A percentile compares a stretch with the other conserved stretches of the same genome.
phyloP scores from a whole-genome alignment of 1,139 yeast genomes.

The Casaregolazyma suthepensis region DNA sequence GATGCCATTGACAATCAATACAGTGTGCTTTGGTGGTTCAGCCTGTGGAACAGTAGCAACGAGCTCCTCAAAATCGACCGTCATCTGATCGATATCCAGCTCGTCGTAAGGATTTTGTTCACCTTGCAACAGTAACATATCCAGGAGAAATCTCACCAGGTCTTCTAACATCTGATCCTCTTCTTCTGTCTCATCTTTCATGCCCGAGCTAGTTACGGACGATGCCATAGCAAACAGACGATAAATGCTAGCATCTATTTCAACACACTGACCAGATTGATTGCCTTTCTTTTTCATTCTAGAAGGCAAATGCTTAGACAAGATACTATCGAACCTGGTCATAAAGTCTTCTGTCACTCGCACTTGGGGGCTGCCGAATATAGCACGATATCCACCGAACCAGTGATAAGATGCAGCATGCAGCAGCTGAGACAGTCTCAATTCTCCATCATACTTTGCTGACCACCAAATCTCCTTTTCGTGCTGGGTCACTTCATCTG shows the following conservation, averaged over 20 bases:
- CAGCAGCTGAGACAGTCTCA: conserved; percentile 15
- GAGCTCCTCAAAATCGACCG: conserved; percentile 45
- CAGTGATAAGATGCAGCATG: conserved; percentile 54
- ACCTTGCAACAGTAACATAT: conserved; percentile 56
- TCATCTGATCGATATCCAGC: conserved; percentile 47
- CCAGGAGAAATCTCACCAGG: conserved; percentile 55
- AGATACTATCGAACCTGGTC: conserved; percentile 34
- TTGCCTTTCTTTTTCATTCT: conserved; percentile 18
- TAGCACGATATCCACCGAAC: conserved; percentile 75
- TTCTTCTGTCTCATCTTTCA: neutral
- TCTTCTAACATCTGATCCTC: conserved; percentile 48
- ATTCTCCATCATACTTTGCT: conserved; percentile 6
- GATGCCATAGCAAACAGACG: conserved; percentile 6
- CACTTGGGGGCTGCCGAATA: conserved; percentile 41
- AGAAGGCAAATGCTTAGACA: conserved; percentile 32
- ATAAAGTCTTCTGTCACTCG: conserved; percentile 36
- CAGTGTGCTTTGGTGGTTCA: conserved; percentile 43
- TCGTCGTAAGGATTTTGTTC: conserved; percentile 60
- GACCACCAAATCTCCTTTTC: conserved; percentile 7
- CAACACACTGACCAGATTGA: conserved; percentile 10
- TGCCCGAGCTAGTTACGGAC: neutral
- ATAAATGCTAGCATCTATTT: conserved; percentile 1
- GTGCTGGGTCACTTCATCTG: conserved; percentile 3
- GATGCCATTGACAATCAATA: conserved; percentile 59
- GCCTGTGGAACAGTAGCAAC: conserved; percentile 12